Evolutionary conservation across 768 basidiomycete genomes (phyloP), one percentile per base, ranked within the genome.

Genomic region (Steccherinum ochraceum): DNA sequence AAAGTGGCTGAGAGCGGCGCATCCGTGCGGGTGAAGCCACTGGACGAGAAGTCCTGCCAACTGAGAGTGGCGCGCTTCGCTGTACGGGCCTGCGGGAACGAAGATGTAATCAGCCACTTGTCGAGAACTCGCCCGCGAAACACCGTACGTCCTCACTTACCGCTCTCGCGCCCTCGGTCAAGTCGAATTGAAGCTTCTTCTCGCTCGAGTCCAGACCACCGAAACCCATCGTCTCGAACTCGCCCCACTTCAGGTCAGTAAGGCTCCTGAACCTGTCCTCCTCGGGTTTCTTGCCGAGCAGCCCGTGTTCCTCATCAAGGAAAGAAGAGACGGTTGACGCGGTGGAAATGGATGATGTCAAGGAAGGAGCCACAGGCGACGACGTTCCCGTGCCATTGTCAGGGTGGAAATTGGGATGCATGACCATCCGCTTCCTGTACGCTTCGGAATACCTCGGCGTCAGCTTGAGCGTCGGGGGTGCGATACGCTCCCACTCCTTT

Each of bases 221-320:
- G 55, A 97, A 96, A 0, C 93, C 93, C 67, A 82, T 75, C 35
- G 76, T 69, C 72, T 94, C 91, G 61, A 96, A 97, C 63, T 89
- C 84, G 5, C 91, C 91, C 93, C 93, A 96, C 61, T 84, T 87
- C 55, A 93, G 69, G 52, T 95, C 90, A 0, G 91, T 88, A 56
- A 94, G 63, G 53, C 81, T 90, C 49, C 83, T 76, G 68, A 89
- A 95, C 11, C 83, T 75, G 50, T 86, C 86, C 54, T 85, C 85
- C 12, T 76, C 75, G 10, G 65, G 59, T 5, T 69, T 61, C 16
- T 56, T 60, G 16, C 61, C 60, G 2, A 62, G 57, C 25, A 61
- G 46, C 12, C 64, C 67, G 24, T 62, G 55, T 19, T 69, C 67
- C 42, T 66, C 64, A 18, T 68, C 67, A 27, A 61, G 59, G 4